Evolutionary conservation across 139 green algal genomes (phyloP).

Genomic region (Chlamydomonas eustigma): DNA sequence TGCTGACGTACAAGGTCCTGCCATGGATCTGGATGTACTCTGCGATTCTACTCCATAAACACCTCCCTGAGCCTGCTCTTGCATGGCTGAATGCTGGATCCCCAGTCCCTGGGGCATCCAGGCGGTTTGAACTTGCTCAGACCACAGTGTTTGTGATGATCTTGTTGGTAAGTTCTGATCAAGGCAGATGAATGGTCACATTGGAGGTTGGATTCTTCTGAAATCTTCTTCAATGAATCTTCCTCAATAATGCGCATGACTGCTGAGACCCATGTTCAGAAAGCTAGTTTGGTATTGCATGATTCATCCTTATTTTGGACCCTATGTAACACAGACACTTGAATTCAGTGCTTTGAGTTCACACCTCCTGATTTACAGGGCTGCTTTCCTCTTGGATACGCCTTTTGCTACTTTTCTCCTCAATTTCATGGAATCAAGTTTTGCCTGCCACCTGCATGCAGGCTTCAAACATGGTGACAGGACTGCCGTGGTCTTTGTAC

Average conservation of each 20-base stretch:
- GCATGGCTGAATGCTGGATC: background rate
- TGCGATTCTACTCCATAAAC: background rate
- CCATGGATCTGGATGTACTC: slow-evolving; percentile 14
- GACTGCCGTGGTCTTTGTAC: slow-evolving; percentile 74
- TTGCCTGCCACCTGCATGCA: background rate
- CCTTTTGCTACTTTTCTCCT: too few species aligned
- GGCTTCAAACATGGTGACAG: slow-evolving; percentile 28
- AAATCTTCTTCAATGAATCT: too few species aligned
- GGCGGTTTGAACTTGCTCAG: slow-evolving; percentile 39
- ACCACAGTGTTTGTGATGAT: slow-evolving; percentile 57
- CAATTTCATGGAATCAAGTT: too few species aligned
- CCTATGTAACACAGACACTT: background rate
- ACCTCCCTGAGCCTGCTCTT: background rate
- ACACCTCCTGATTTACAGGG: too few species aligned
- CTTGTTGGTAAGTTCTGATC: slow-evolving; percentile 25
- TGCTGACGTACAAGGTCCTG: slow-evolving; percentile 24
- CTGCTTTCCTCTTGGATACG: too few species aligned
- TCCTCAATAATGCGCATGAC: too few species aligned
- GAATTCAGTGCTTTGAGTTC: too few species aligned
- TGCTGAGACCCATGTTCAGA: too few species aligned
- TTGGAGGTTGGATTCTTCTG: too few species aligned
- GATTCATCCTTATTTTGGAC: background rate
- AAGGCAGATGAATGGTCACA: too few species aligned
- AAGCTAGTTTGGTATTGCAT: too few species aligned
- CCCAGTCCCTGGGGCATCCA: background rate